Base-by-base conservation (phyloP, 2,329 filamentous ascomycete genomes). In the Talaromyces verruculosus region DNA sequence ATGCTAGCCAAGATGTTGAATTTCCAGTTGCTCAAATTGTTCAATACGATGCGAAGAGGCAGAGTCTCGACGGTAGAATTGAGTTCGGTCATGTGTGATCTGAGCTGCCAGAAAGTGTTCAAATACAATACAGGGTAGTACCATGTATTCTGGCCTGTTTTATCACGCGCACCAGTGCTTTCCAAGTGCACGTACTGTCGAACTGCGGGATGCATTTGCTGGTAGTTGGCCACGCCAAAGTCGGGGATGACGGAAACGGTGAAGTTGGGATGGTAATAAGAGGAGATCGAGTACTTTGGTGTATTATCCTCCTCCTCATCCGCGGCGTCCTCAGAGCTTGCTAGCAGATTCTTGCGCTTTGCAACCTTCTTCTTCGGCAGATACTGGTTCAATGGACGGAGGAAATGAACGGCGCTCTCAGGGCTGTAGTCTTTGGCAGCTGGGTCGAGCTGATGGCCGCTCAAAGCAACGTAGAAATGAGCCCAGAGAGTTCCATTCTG, bases 51-150 rank as follows among this genome's bases (percentile, higher is more conserved):
- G 68, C 92, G 91, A 68, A 98, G 82, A 2, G 93, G 92, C 30
- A 97, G 82, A 25, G 87, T 88, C 72, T 88, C 89, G 71, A 97
- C 91, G 0, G 95, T 98, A 17, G 92, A 90, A 77, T 99, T 99
- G 61, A 99, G 83, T 70, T 93, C 85, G 25, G 86, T 92, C 94
- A 98, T 98, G 72, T 98, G 92, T 69, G 85, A 89, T 75, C 87
- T 91, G 69, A 99, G 84, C 79, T 98, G 94, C 95, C 95, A 99
- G 80, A 99, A 99, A 3, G 91, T 96, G 80, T 99, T 99, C 75
- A 95, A 83, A 76, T 92, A 99, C 45, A 98, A 81, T 53, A 97
- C 87, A 4, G 95, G 95, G 75, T 91, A 88, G 76, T 98, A 99
- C 93, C 93, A 99, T 68, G 90, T 89, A 79, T 98, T 92, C 79